These are phyloP conservation scores for Chaetomium tenue DNA, from an alignment of 495 filamentous ascomycete species.

Conservation along the genomic window DNA sequence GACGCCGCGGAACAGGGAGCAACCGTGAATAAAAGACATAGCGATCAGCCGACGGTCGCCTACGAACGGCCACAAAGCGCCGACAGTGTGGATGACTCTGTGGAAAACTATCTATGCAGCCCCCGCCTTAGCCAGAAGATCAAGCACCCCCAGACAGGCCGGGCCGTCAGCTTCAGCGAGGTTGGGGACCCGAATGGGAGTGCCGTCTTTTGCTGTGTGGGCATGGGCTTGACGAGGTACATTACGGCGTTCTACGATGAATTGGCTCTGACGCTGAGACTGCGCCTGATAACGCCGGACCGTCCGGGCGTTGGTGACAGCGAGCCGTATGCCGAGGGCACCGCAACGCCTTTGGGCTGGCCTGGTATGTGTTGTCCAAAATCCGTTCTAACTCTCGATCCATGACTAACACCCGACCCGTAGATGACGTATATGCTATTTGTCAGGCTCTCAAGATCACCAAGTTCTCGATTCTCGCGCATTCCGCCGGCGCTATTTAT, in stretches of 20 bases:
- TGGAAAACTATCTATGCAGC: slow-evolving; percentile 79
- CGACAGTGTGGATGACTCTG: slow-evolving; percentile 85
- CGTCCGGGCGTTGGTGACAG: slow-evolving; percentile 93
- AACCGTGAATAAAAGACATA: slow-evolving; percentile 27
- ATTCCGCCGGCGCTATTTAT: slow-evolving; percentile 96
- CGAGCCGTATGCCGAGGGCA: slow-evolving; percentile 73
- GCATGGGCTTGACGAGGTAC: slow-evolving; percentile 95
- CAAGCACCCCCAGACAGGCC: slow-evolving; percentile 75
- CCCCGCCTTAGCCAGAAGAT: slow-evolving; percentile 85
- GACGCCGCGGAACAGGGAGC: slow-evolving; percentile 33
- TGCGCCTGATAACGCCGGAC: slow-evolving; percentile 91
- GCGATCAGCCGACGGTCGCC: slow-evolving; percentile 38
- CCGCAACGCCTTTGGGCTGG: slow-evolving; percentile 87
- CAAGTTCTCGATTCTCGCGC: slow-evolving; percentile 96
- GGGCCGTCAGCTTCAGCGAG: slow-evolving; percentile 92
- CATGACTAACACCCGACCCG: slow-evolving; percentile 19
- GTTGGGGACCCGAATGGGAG: slow-evolving; percentile 90
- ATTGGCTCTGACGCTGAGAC: slow-evolving; percentile 79
- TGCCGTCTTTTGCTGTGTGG: slow-evolving; percentile 94
- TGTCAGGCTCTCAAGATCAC: slow-evolving; percentile 90
- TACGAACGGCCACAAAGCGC: slow-evolving; percentile 68
- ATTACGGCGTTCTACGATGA: slow-evolving; percentile 98
- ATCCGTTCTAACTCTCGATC: not conserved
- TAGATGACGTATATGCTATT: slow-evolving; percentile 93
- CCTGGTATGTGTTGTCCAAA: slow-evolving; percentile 61